Evolutionary conservation across 83 land plant genomes (phyloP).

Genomic region (Picea engelmannii): DNA sequence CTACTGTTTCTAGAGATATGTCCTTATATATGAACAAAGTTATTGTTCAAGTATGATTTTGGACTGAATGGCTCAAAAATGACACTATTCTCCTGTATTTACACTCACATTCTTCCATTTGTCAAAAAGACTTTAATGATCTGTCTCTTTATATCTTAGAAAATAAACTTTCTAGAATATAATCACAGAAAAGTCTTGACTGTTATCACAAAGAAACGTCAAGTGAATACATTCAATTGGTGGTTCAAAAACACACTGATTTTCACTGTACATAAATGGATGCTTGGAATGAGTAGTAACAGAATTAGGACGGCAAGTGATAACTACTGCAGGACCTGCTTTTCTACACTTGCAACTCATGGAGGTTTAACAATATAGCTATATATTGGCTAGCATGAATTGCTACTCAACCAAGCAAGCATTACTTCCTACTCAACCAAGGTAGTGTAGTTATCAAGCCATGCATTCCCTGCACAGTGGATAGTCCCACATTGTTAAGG

Average conservation of each 20-base stretch:
- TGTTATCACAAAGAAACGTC: neutral
- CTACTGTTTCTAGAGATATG: neutral
- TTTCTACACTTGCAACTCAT: no score
- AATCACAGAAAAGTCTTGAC: neutral
- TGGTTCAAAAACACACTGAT: neutral
- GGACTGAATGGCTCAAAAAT: neutral
- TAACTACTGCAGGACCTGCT: neutral
- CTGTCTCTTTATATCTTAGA: neutral
- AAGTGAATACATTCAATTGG: neutral
- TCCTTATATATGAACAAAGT: neutral
- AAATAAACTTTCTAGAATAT: neutral
- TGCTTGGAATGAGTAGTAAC: neutral
- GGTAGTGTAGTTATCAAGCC: no score
- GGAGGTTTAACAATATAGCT: no score
- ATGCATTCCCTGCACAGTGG: no score
- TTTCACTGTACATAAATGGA: neutral
- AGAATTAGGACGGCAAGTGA: neutral
- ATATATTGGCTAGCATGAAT: no score
- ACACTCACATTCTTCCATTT: neutral
- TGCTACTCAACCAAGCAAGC: no score
- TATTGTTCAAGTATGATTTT: neutral
- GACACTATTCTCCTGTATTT: neutral
- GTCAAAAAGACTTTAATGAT: neutral
- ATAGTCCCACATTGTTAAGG: no score
- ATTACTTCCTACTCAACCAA: no score